These are phyloP conservation scores for Monilinia fructigena DNA, from an alignment of 2,329 filamentous ascomycete genomes.

Conservation along the genomic window DNA sequence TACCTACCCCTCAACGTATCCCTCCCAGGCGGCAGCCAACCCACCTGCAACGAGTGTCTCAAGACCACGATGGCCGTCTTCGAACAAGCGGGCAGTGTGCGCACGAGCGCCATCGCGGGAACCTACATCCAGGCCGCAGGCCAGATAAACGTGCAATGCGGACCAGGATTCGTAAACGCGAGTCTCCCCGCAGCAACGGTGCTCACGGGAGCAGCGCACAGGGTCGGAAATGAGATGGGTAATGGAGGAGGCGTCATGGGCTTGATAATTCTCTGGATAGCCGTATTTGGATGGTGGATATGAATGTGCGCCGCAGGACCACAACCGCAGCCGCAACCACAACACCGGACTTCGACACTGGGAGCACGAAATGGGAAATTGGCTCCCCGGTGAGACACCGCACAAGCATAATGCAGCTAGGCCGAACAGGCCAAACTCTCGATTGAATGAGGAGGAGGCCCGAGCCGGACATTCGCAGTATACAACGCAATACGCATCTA, in stretches of 20 bases:
- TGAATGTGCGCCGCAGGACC: not conserved
- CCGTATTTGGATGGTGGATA: not conserved
- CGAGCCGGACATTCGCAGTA: too few relatives aligned
- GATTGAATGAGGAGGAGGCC: not conserved
- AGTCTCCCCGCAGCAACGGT: conserved; percentile 44
- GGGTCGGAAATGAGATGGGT: not conserved
- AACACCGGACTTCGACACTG: too few relatives aligned
- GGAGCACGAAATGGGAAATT: too few relatives aligned
- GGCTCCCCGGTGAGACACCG: too few relatives aligned
- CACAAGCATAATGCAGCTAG: not conserved
- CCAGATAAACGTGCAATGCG: conserved; percentile 68
- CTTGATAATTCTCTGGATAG: not conserved
- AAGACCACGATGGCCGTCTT: conserved; percentile 81
- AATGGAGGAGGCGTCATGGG: not conserved
- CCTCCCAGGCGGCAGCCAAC: conserved; percentile 44
- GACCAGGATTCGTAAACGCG: conserved; percentile 56
- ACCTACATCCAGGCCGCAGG: conserved; percentile 72
- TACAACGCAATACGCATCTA: too few relatives aligned
- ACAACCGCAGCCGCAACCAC: too few relatives aligned
- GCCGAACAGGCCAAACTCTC: conserved; percentile 8
- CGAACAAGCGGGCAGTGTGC: conserved; percentile 64
- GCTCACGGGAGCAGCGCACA: not conserved
- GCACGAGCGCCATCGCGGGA: conserved; percentile 61
- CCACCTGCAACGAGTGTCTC: conserved; percentile 74
- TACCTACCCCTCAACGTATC: conserved; percentile 74